phyloP scores from a whole-genome alignment of 2,329 filamentous ascomycete genomes.

The Diplodia mutila region DNA sequence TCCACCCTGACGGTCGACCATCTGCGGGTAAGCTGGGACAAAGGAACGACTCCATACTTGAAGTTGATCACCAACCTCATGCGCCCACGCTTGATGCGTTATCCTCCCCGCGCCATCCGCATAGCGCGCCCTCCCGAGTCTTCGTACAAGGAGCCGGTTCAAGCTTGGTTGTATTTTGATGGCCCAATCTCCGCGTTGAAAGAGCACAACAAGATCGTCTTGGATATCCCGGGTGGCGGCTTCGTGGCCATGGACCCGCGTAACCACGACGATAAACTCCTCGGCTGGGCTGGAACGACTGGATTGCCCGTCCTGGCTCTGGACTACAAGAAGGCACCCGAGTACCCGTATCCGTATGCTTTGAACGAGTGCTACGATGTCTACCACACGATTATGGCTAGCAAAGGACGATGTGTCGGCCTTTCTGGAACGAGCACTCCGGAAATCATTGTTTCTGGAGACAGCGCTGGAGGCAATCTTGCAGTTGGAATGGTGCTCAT shows the following conservation, averaged over 20 bases:
- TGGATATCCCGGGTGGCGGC: slow-evolving; percentile 92
- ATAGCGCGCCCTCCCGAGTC: slow-evolving; percentile 81
- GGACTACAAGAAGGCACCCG: slow-evolving; percentile 87
- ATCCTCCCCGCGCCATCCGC: slow-evolving; percentile 78
- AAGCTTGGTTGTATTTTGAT: slow-evolving; percentile 93
- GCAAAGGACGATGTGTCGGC: slow-evolving; percentile 74
- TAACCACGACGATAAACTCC: slow-evolving; percentile 89
- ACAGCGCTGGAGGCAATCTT: slow-evolving; percentile 82
- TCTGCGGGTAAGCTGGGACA: slow-evolving; percentile 92
- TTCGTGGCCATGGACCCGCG: slow-evolving; percentile 98
- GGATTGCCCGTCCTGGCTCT: slow-evolving; percentile 88
- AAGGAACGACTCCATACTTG: slow-evolving; percentile 86
- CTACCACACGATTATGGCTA: slow-evolving; percentile 74
- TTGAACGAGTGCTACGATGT: slow-evolving; percentile 88
- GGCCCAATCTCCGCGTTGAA: slow-evolving; percentile 78
- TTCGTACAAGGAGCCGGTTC: slow-evolving; percentile 80
- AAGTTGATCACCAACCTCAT: slow-evolving; percentile 71
- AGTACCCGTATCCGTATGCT: slow-evolving; percentile 82
- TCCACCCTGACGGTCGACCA: slow-evolving; percentile 88
- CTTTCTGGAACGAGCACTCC: slow-evolving; percentile 68
- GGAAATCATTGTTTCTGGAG: slow-evolving; percentile 73
- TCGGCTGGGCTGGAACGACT: slow-evolving; percentile 88
- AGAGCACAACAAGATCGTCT: slow-evolving; percentile 74
- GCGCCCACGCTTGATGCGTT: slow-evolving; percentile 77
- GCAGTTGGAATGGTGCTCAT: slow-evolving; percentile 82